Percentiles rank a stretch among this genome's conserved stretches.
Conservation (phyloP, 768 basidiomycete genomes). For the Goffeauzyma gilvescens region DNA sequence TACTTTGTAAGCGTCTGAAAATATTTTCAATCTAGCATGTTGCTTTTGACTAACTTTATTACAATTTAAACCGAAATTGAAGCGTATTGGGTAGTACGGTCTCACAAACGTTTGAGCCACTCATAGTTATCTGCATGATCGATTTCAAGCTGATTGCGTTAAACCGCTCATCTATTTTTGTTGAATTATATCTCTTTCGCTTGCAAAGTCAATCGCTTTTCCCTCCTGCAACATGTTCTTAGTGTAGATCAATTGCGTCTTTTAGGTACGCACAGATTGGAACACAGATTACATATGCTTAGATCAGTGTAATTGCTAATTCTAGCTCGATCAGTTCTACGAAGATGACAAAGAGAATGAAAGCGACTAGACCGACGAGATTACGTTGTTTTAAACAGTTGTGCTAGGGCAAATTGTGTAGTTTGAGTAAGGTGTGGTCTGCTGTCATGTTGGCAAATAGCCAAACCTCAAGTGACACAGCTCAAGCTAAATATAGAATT, state of each 20-base stretch:
- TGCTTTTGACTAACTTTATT: no score
- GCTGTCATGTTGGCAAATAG: slow-evolving; percentile 19
- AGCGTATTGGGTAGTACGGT: no score
- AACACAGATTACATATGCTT: slow-evolving; percentile 20
- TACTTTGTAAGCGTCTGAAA: no score
- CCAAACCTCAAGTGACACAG: slow-evolving; percentile 18
- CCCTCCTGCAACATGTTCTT: no score
- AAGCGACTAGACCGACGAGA: slow-evolving; percentile 15
- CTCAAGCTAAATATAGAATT: slow-evolving; percentile 21
- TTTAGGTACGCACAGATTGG: slow-evolving; percentile 18
- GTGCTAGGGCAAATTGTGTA: slow-evolving; percentile 16
- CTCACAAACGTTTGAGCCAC: no score
- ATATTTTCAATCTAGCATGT: no score
- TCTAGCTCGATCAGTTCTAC: slow-evolving; percentile 20
- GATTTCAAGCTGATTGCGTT: no score
- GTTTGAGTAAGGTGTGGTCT: slow-evolving; percentile 20
- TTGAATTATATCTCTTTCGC: no score
- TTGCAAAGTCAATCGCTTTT: no score
- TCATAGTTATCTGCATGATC: no score
- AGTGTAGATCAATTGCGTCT: slow-evolving; percentile 19
- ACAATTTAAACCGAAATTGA: no score
- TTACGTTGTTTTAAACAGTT: slow-evolving; percentile 17
- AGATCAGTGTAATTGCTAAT: slow-evolving; percentile 20
- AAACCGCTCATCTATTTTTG: no score
- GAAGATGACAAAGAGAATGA: slow-evolving; percentile 22